These are phyloP conservation scores for Acacia crassicarpa DNA, from an alignment of 306 rosid genomes.

Conservation along the genomic window DNA sequence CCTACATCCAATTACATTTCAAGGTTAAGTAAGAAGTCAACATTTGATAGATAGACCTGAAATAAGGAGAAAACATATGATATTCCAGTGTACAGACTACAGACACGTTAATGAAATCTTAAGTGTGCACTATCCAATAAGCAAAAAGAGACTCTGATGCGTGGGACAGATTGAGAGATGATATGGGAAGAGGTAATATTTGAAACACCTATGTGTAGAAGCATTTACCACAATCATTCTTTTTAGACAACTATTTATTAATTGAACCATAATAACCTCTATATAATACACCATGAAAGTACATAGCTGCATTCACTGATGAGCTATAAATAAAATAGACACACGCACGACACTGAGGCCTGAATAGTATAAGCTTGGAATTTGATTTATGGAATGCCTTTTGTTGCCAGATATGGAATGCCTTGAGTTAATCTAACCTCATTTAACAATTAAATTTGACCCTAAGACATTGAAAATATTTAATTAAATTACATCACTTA, in stretches of 20 bases:
- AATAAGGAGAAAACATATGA: neutral
- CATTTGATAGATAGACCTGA: neutral
- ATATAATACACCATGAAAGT: neutral
- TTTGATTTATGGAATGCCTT: neutral
- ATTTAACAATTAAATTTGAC: neutral
- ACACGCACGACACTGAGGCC: neutral
- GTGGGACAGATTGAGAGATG: neutral
- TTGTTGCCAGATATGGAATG: neutral
- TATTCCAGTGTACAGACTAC: neutral
- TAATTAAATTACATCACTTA: neutral
- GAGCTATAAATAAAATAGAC: neutral
- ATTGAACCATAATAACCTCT: neutral
- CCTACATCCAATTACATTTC: conserved; percentile 34
- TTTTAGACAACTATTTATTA: neutral
- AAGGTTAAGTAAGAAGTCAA: neutral
- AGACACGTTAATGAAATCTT: conserved; percentile 35
- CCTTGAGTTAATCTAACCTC: neutral
- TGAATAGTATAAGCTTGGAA: neutral
- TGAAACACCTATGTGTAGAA: too few relatives aligned
- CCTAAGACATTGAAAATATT: neutral
- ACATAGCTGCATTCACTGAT: neutral
- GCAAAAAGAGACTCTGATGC: conserved; percentile 53
- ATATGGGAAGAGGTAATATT: neutral
- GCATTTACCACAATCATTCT: neutral
- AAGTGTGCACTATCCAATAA: conserved; percentile 47